These are phyloP conservation scores for Aspergillus terreus DNA, from an alignment of 2,329 filamentous ascomycete species.

Conservation along the genomic window DNA sequence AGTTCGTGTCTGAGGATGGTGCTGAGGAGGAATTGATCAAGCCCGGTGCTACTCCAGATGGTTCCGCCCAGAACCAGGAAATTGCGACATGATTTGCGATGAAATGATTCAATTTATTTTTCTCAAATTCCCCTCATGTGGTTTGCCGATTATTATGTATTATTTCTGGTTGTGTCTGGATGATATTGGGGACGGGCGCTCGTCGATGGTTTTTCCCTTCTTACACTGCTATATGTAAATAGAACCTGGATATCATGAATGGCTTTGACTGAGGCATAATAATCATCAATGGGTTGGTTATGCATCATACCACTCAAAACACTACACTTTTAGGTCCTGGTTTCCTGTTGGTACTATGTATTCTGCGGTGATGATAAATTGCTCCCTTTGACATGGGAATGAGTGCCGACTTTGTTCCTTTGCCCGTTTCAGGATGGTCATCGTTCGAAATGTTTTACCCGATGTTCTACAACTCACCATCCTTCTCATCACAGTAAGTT, in stretches of 20 bases:
- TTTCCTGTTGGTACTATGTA: too few species aligned
- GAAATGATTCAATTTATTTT: not conserved
- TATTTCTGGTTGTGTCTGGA: constrained; percentile 15
- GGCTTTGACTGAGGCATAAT: too few species aligned
- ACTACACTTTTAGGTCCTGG: too few species aligned
- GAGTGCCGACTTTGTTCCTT: too few species aligned
- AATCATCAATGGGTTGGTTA: too few species aligned
- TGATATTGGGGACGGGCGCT: constrained; percentile 25
- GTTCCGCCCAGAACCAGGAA: constrained; percentile 26
- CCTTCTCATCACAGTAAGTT: too few species aligned
- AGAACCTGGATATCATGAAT: constrained; percentile 18
- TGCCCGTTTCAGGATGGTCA: too few species aligned
- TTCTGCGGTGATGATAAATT: too few species aligned
- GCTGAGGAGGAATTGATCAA: constrained; percentile 68
- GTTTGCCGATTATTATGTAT: constrained; percentile 20
- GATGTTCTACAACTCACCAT: too few species aligned
- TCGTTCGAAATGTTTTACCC: too few species aligned
- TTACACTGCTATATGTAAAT: constrained; percentile 17
- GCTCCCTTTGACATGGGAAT: too few species aligned
- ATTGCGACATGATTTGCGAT: constrained; percentile 25
- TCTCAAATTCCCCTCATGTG: constrained; percentile 6
- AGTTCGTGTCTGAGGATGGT: constrained; percentile 69
- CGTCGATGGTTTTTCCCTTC: constrained; percentile 7
- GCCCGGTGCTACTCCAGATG: constrained; percentile 44
- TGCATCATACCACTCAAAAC: too few species aligned